A percentile compares a stretch with the other conserved stretches of the same genome.
Evolutionary conservation across 148 eudicot species (phyloP).

Genomic region (Camellia japonica): DNA sequence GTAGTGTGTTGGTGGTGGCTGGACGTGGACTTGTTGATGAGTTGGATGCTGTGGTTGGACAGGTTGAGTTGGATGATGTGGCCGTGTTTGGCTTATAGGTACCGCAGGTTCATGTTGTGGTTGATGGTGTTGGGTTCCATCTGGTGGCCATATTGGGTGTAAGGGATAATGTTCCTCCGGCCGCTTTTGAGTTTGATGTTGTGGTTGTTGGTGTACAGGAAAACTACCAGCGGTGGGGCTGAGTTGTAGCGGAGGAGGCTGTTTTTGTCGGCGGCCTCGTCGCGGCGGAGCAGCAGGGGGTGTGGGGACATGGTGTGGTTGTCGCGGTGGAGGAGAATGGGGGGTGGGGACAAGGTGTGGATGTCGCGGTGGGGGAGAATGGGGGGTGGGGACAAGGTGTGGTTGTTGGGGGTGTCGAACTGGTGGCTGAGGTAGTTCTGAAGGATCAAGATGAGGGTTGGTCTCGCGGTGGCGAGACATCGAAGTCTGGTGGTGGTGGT

Average conservation of each 20-base stretch:
- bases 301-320: slow-evolving; percentile 22
- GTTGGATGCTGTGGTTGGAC: not conserved
- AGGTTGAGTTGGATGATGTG: not conserved
- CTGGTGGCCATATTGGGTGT: no score
- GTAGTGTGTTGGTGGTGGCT: no score
- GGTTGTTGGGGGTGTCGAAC: slow-evolving; percentile 21
- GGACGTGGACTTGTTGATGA: not conserved
- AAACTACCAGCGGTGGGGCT: no score
- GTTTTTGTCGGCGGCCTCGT: slow-evolving; percentile 1
- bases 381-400: not conserved
- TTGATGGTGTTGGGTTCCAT: no score
- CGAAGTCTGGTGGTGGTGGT: no score
- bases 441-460: slow-evolving; percentile 60
- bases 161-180: not conserved
- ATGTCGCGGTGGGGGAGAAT: slow-evolving; percentile 17
- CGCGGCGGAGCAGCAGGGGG: slow-evolving; percentile 41
- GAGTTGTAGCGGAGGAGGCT: not conserved
- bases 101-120: no score
- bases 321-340: no score
- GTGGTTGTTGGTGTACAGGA: not conserved
- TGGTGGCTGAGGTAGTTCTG: not conserved
- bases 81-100: no score
- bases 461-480: slow-evolving; percentile 53
- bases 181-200: not conserved
- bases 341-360: no score